Percentiles rank a stretch among this genome's conserved stretches.
These are phyloP conservation scores for Jatropha multifida DNA, from an alignment of 441 rosid genomes.

Conservation along the genomic window DNA sequence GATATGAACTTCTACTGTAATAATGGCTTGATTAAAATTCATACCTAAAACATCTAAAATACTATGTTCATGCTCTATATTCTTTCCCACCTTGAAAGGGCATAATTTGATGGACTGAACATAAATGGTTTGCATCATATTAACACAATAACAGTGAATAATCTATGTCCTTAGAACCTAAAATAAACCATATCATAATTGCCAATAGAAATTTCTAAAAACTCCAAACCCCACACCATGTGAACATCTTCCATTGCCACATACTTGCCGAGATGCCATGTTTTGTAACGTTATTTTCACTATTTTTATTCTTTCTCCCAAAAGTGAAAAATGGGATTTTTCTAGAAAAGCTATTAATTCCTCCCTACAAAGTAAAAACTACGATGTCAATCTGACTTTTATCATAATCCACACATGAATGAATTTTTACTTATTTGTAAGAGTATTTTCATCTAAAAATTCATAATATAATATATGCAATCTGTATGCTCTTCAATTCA, in stretches of 20 bases:
- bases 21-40: no score
- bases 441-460: no score
- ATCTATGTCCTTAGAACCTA: background rate
- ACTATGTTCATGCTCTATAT: no score
- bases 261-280: background rate
- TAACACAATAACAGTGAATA: conserved; percentile 9
- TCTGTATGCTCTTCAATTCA: no score
- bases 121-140: conserved; percentile 12
- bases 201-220: background rate
- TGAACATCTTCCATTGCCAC: background rate
- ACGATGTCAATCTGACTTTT: no score
- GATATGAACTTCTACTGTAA: no score
- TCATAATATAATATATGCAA: no score
- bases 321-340: background rate
- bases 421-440: no score
- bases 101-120: background rate
- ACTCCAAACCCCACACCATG: conserved; percentile 18
- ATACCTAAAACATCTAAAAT: no score
- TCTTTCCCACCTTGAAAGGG: no score
- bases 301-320: background rate
- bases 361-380: no score
- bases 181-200: background rate
- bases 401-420: background rate
- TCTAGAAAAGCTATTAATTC: background rate
- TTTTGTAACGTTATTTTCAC: background rate